phyloP scores from a whole-genome alignment of 148 eudicot species.

The Heliamphora exappendiculata region DNA sequence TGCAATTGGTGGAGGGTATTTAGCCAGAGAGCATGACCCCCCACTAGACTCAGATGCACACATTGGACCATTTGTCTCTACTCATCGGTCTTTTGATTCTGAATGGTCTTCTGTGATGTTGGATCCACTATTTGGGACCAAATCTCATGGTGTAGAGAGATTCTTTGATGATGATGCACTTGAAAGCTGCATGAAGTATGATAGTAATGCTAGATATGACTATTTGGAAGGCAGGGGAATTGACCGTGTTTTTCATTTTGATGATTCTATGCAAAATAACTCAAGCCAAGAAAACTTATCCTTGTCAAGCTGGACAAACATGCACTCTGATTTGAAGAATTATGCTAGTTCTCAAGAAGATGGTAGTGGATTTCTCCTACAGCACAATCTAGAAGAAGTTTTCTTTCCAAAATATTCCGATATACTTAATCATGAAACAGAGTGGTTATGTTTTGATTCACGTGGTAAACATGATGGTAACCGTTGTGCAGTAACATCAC shows the following conservation, averaged over 20 bases:
- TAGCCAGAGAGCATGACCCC: conserved; percentile 14
- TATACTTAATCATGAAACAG: conserved; percentile 19
- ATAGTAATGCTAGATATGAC: conserved; percentile 15
- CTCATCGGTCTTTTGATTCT: conserved; percentile 16
- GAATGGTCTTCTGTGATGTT: conserved; percentile 25
- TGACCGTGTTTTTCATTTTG: conserved; percentile 7
- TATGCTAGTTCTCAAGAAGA: conserved; percentile 19
- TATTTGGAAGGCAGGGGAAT: conserved; percentile 26
- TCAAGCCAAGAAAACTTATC: conserved; percentile 17
- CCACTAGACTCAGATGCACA: conserved; percentile 11
- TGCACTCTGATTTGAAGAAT: conserved; percentile 7
- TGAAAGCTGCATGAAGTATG: conserved; percentile 22
- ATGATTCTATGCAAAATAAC: conserved; percentile 13
- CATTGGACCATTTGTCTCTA: conserved; percentile 15
- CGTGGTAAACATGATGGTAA: conserved; percentile 12
- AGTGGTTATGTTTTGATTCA: conserved; percentile 22
- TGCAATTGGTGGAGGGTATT: conserved; percentile 13
- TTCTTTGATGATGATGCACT: conserved; percentile 16
- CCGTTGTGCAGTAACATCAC: conserved; percentile 9
- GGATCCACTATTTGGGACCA: conserved; percentile 20
- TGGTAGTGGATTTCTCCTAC: conserved; percentile 12
- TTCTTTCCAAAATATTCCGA: conserved; percentile 21
- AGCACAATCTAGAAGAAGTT: conserved; percentile 18
- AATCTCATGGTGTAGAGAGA: conserved; percentile 24
- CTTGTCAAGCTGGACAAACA: conserved; percentile 12